phyloP scores from a whole-genome alignment of 2,329 filamentous ascomycete genomes.

The Trichophyton mentagrophytes region DNA sequence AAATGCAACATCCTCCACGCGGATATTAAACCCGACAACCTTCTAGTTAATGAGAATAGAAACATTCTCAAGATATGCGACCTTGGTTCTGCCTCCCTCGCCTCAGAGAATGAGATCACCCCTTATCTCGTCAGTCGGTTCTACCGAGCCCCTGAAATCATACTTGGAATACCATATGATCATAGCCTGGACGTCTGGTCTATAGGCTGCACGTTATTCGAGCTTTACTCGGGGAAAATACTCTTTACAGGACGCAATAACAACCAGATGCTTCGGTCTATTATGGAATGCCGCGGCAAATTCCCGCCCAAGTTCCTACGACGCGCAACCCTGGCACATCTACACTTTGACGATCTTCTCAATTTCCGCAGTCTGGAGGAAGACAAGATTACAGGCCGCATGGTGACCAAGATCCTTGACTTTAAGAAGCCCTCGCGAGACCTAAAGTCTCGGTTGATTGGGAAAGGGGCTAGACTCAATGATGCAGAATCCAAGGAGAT shows the following conservation, averaged over 20 bases:
- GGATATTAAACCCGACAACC: constrained; percentile 95
- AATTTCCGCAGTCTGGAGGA: constrained; percentile 76
- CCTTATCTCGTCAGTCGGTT: constrained; percentile 94
- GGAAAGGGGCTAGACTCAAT: constrained; percentile 58
- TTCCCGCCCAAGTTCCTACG: constrained; percentile 81
- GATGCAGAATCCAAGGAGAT: constrained; percentile 66
- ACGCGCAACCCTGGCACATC: constrained; percentile 59
- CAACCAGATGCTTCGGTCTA: constrained; percentile 93
- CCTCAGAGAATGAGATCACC: constrained; percentile 80
- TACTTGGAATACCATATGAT: constrained; percentile 90
- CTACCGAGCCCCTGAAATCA: constrained; percentile 93
- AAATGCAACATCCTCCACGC: constrained; percentile 91
- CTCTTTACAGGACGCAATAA: constrained; percentile 90
- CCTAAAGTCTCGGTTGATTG: constrained; percentile 63
- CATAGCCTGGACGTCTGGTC: constrained; percentile 96
- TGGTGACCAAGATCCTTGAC: constrained; percentile 37
- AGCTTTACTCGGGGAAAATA: constrained; percentile 95
- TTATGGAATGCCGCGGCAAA: constrained; percentile 92
- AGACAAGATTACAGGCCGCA: constrained; percentile 77
- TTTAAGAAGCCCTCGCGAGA: constrained; percentile 63
- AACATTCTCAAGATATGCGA: constrained; percentile 90
- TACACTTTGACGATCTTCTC: constrained; percentile 73
- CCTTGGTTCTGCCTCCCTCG: constrained; percentile 87
- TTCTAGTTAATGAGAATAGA: constrained; percentile 73
- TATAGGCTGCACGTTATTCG: constrained; percentile 91